Evolutionary conservation across 495 filamentous ascomycete species (phyloP).

Genomic region (Glutinoglossum americanum): DNA sequence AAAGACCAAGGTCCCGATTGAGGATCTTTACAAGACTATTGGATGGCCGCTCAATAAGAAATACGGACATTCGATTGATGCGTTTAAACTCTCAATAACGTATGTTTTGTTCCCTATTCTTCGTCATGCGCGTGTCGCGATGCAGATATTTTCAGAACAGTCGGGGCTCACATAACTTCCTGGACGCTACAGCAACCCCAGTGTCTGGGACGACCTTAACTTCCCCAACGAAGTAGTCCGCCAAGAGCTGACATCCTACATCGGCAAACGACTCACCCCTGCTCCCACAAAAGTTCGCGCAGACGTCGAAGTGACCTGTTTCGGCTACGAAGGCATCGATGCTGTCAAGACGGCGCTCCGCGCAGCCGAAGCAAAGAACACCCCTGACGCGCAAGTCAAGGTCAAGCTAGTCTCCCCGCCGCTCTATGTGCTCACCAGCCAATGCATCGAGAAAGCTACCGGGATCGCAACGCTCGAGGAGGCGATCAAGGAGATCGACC

Average conservation of each 20-base stretch:
- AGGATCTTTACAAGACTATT: slow-evolving; percentile 79
- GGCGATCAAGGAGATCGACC: slow-evolving; percentile 66
- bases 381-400: slow-evolving; percentile 77
- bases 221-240: slow-evolving; percentile 76
- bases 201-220: slow-evolving; percentile 78
- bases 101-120: slow-evolving; percentile 16
- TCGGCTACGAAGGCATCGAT: slow-evolving; percentile 95
- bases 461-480: slow-evolving; percentile 69
- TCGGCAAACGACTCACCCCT: slow-evolving; percentile 84
- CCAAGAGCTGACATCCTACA: slow-evolving; percentile 76
- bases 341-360: slow-evolving; percentile 82
- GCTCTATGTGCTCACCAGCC: slow-evolving; percentile 80
- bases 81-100: slow-evolving; percentile 98
- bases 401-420: slow-evolving; percentile 90
- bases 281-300: slow-evolving; percentile 95
- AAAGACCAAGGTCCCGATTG: slow-evolving; percentile 83
- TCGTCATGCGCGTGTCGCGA: neutral
- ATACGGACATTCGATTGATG: slow-evolving; percentile 89
- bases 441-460: slow-evolving; percentile 75
- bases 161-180: neutral
- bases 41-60: slow-evolving; percentile 95
- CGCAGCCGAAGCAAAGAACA: slow-evolving; percentile 74
- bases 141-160: neutral
- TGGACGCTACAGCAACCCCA: slow-evolving; percentile 46
- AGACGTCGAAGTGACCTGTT: slow-evolving; percentile 95